Base-by-base conservation (phyloP, 768 basidiomycete genomes). In the Russula brevipes region DNA sequence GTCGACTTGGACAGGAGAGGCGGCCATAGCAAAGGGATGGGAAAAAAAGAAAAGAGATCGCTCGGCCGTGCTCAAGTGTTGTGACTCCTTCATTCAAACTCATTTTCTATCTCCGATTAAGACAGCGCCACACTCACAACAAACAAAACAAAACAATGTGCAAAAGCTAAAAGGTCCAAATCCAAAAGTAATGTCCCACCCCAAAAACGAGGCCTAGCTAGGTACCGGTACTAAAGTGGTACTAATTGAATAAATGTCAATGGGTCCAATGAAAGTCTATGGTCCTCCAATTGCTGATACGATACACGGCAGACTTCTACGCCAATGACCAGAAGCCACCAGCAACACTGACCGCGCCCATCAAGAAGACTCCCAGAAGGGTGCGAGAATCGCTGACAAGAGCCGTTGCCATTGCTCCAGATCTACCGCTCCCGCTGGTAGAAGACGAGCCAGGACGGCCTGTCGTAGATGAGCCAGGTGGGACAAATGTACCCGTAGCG, bases 401-500 rank as follows among this genome's bases (percentile, higher is more conserved):
- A 11, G 71, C 52, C 31, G 63, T 56, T 7, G 73, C 71, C 24
- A 73, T 72, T 44, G 68, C 72, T 39, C 71, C 69, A 14, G 65
- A 19, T 30, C 77, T 54, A 10, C 62, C 70, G 24, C 75, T 74
- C 17, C 60, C 66, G 11, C 54, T 61, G 50, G 51, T 17, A 44
- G 60, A 39, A 19, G 46, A 2, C 10, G 61, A 31, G 12, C 45
- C 57, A 14, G 65, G 10, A 31, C 45, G 16, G 19, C 42, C 47
- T 24, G 19, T 33, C 3, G 67, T 16, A 9, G 82, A 60, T 30
- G 80, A 78, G 12, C 78, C 74, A 33, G 79, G 79, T 4, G 89
- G 89, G 9, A 83, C 81, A 72, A 85, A 86, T 7, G 85, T 85
- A 14, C 86, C 81, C 14, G 76, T 73, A 16, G 87, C 82, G 70